A percentile compares a stretch with the other conserved stretches of the same genome.
These are phyloP conservation scores for Chrysanthemum lavandulifolium DNA, from an alignment of 129 eudicot genomes.

Conservation along the genomic window DNA sequence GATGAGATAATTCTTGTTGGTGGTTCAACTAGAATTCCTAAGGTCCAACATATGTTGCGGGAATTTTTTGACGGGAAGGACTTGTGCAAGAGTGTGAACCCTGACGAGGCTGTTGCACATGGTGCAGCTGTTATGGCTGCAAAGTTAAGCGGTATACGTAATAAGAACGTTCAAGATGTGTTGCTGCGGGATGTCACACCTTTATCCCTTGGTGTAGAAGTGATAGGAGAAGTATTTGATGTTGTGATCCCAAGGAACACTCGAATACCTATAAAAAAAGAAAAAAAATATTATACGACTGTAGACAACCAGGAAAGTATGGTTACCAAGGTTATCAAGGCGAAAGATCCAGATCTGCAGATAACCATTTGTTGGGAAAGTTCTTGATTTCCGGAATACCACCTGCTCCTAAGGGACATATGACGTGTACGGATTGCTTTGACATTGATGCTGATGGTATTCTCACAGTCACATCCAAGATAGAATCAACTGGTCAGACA, in stretches of 20 bases:
- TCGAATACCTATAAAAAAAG: neutral
- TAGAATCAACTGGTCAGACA: conserved; percentile 7
- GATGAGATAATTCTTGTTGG: conserved; percentile 24
- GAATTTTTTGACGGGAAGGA: conserved; percentile 18
- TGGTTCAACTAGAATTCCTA: conserved; percentile 36
- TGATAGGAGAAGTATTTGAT: neutral
- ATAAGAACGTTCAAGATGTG: neutral
- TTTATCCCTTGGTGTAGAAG: conserved; percentile 22
- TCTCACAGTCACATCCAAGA: conserved; percentile 5
- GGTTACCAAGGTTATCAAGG: conserved; percentile 14
- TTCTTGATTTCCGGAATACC: neutral
- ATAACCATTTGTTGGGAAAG: too few relatives aligned
- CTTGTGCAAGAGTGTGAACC: conserved; percentile 20
- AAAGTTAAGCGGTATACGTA: conserved; percentile 14
- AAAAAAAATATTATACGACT: neutral
- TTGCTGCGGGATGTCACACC: conserved; percentile 18
- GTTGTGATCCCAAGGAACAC: conserved; percentile 27
- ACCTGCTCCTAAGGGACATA: conserved; percentile 10
- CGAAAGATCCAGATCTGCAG: conserved; percentile 7
- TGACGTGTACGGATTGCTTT: neutral
- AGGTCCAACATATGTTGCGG: conserved; percentile 25
- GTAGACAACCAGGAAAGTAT: too few relatives aligned
- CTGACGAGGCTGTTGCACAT: conserved; percentile 22
- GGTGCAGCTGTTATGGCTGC: conserved; percentile 26
- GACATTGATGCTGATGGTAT: conserved; percentile 26